Evolutionary conservation across 2,329 filamentous ascomycete species (phyloP).

Genomic region (Fusarium scirpi): DNA sequence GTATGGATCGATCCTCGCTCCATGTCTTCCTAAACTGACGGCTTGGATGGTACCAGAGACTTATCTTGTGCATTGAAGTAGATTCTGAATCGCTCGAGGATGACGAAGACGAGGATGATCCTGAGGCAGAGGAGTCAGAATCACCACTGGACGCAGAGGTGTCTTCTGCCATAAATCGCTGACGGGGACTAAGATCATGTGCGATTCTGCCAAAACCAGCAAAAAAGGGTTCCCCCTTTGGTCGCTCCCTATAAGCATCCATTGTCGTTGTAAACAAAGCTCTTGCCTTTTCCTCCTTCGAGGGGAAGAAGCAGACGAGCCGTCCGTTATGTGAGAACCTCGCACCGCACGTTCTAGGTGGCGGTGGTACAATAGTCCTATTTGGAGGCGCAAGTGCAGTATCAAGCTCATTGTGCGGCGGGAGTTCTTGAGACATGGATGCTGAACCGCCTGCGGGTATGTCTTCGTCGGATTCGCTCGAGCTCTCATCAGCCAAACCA

Average conservation of each 20-base stretch:
- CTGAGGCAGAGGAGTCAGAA: conserved; percentile 63
- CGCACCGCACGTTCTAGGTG: conserved; percentile 69
- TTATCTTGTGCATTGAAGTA: conserved; percentile 71
- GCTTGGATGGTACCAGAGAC: conserved; percentile 66
- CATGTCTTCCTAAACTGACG: conserved; percentile 66
- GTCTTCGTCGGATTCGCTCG: conserved; percentile 80
- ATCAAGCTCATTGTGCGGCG: conserved; percentile 65
- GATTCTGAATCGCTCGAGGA: conserved; percentile 72
- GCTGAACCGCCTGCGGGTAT: conserved; percentile 65
- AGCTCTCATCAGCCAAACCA: conserved; percentile 78
- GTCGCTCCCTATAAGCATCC: conserved; percentile 60
- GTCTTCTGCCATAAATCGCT: conserved; percentile 62
- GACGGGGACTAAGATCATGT: conserved; percentile 63
- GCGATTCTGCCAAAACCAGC: conserved; percentile 68
- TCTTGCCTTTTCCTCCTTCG: conserved; percentile 71
- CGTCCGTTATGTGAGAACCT: conserved; percentile 72
- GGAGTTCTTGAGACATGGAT: conserved; percentile 72
- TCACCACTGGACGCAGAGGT: conserved; percentile 64
- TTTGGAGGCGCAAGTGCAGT: conserved; percentile 65
- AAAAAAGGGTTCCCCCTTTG: conserved; percentile 67
- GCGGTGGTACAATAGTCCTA: conserved; percentile 66
- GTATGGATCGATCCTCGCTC: conserved; percentile 68
- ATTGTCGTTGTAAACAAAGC: conserved; percentile 61
- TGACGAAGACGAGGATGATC: conserved; percentile 63
- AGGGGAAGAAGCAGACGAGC: conserved; percentile 76